Evolutionary conservation across 768 basidiomycete species (phyloP), one percentile per base, ranked within the genome.

Genomic region (Serpula lacrymans): DNA sequence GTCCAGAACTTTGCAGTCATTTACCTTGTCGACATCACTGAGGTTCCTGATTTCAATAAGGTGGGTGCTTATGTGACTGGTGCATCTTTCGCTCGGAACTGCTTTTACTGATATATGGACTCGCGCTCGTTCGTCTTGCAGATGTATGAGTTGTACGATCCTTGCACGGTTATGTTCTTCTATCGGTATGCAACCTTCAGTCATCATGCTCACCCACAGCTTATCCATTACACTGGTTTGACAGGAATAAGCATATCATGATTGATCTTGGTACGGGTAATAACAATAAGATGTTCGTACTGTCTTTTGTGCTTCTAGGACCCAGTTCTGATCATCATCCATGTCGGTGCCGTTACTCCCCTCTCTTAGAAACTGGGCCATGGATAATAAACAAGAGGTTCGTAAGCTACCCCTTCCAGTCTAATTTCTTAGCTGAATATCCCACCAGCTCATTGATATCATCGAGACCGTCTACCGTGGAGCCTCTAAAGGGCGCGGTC

Each of bases 101-200:
- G n/a, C n/a, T n/a, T n/a, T n/a, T n/a, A n/a, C 30, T 16, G 20
- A 31, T 24, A 6, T 37, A 22, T 5, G 22, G 13, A 9, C 18
- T 25, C 2, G 1, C 1, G 5, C 8, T 27, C 2, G 12, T 39
- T 14, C 6, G 16, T 18, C 28, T 22, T 4, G 10, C 49, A 95
- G 93, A 98, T 97, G 95, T 98, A 98, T 64, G 96, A 98, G 62
- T 67, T 97, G 62, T 99, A 98, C 59, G 95, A 98, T 57, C 83
- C 88, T 1, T 96, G 92, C 61, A 95, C 95, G 3, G 88, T 95
- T 51, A 96, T 95, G 92, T 95, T 96, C 74, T 95, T 96, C 71
- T 96, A 95, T 65, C 83, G 92, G 92, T 94, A 51, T 30, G 84
- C n/a, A n/a, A n/a, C n/a, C n/a, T n/a, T n/a, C n/a, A n/a, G 55